phyloP scores from a whole-genome alignment of 2,329 filamentous ascomycete genomes.

The Xylariaceae sp. region DNA sequence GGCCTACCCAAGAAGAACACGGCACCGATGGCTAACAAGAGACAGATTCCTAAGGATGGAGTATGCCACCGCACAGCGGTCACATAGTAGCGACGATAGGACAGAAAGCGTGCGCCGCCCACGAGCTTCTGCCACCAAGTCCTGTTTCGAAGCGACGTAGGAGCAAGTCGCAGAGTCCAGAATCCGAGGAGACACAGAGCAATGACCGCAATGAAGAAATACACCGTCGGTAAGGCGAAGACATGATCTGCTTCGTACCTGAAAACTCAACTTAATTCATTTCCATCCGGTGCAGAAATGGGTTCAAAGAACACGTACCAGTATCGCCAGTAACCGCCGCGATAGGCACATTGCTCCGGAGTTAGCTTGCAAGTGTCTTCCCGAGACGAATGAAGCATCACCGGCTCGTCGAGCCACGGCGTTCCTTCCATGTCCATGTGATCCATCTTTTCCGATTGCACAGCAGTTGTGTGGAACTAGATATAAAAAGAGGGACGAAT shows the following conservation, averaged over 20 bases:
- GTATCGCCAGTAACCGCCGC: conserved; percentile 50
- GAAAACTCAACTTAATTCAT: conserved; percentile 1
- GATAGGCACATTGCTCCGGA: conserved; percentile 49
- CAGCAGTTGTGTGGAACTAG: not conserved
- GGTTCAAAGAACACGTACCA: conserved; percentile 41
- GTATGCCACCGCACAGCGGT: conserved; percentile 43
- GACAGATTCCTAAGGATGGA: conserved; percentile 47
- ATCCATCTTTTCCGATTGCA: conserved; percentile 13
- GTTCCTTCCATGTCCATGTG: conserved; percentile 23
- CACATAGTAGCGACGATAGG: conserved; percentile 44
- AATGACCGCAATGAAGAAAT: conserved; percentile 54
- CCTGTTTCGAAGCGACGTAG: conserved; percentile 28
- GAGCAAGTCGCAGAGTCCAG: conserved; percentile 36
- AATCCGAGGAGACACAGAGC: conserved; percentile 49
- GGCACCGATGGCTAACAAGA: conserved; percentile 44
- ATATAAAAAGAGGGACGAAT: not conserved
- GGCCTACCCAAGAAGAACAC: conserved; percentile 49
- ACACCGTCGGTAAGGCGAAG: conserved; percentile 55
- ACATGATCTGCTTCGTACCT: conserved; percentile 59
- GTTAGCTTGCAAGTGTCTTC: conserved; percentile 41
- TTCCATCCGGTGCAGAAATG: not conserved
- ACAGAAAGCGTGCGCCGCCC: conserved; percentile 43
- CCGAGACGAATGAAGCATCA: conserved; percentile 44
- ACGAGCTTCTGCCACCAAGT: conserved; percentile 39
- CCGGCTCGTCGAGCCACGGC: conserved; percentile 45